Base-by-base conservation (phyloP, 306 rosid genomes). In the Lithocarpus polystachyus region DNA sequence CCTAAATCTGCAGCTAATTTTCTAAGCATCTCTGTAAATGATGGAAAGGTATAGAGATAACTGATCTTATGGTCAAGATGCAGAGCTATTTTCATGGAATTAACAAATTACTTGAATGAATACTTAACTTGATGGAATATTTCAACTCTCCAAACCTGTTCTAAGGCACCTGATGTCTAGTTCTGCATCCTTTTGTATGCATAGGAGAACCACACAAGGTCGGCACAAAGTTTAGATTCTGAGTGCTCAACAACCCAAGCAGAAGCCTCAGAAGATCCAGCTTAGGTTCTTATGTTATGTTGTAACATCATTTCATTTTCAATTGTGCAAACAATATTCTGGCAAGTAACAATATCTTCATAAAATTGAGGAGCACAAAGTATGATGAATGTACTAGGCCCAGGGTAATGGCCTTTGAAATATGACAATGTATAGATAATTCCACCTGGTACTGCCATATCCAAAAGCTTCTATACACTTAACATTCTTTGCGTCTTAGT, bases 231-330 rank as follows among this genome's bases (percentile, higher is more conserved):
- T 33, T 29, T 59, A 51, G 82, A 79, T 24, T 73, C 78, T 18
- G 82, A 77, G 59, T 77, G 75, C 83, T 84, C 79, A 62, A 76
- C 80, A 24, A 80, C 78, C 68, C 61, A 86, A 86, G 70, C 70
- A 29, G 83, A 84, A 78, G 43, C 75, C 52, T 77, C 75, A 77
- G 72, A 56, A 10, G 71, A 54, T 81, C 57, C 26, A 52, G 81
- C 61, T 84, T 77, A 86, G 80, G 68, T 79, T 87, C 69, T 23
- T 56, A 26, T 28, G 80, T 62, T 23, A 26, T 28, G 80, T 62
- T 48, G 37, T 75, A 53, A 53, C 73, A 57, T 64, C 56, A 0
- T 56, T 31, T 54, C 26, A 51, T 48, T 31, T 75, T 15, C 11
- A 4, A 59, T 19, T 26, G 69, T 45, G 65, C 10, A 61, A 37